These are phyloP conservation scores for Citeromyces matritensis DNA, from an alignment of 805 yeast species.

Conservation along the genomic window DNA sequence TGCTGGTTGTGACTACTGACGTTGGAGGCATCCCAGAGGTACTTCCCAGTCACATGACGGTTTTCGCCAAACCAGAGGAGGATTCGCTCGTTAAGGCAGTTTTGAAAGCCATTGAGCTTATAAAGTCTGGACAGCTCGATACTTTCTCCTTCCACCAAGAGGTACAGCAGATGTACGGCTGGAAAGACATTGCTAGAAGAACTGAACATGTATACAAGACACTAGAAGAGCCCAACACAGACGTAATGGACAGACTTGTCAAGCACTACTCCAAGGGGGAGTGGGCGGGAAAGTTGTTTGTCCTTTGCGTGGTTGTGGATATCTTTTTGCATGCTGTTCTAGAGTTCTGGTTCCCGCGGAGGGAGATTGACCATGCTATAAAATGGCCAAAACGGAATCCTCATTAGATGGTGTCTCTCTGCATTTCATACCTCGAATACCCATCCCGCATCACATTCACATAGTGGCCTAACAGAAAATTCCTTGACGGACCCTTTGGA, in stretches of 20 bases:
- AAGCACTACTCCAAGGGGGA: constrained; percentile 59
- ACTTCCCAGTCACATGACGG: constrained; percentile 83
- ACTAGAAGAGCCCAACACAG: constrained; percentile 7
- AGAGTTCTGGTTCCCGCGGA: constrained; percentile 58
- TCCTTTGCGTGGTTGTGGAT: constrained; percentile 72
- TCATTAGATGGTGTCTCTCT: background rate
- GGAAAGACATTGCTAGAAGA: constrained; percentile 79
- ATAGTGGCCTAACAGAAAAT: constrained; percentile 2
- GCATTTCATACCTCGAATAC: constrained; percentile 1
- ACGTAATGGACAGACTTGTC: constrained; percentile 41
- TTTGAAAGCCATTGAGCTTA: constrained; percentile 46
- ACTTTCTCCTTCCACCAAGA: constrained; percentile 67
- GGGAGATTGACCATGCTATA: constrained; percentile 52
- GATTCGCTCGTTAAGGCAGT: constrained; percentile 66
- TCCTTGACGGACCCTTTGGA: constrained; percentile 3
- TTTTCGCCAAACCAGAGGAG: constrained; percentile 80
- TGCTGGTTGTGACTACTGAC: constrained; percentile 82
- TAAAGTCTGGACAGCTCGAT: constrained; percentile 45
- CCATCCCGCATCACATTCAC: constrained; percentile 3
- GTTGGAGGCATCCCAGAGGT: constrained; percentile 99
- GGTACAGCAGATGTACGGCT: constrained; percentile 72
- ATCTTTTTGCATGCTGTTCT: constrained; percentile 44
- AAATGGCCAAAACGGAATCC: constrained; percentile 53
- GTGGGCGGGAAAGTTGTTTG: constrained; percentile 79
- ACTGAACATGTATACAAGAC: constrained; percentile 66